These are phyloP conservation scores for Fusarium nodosum DNA, from an alignment of 2,329 filamentous ascomycete species.

Conservation along the genomic window DNA sequence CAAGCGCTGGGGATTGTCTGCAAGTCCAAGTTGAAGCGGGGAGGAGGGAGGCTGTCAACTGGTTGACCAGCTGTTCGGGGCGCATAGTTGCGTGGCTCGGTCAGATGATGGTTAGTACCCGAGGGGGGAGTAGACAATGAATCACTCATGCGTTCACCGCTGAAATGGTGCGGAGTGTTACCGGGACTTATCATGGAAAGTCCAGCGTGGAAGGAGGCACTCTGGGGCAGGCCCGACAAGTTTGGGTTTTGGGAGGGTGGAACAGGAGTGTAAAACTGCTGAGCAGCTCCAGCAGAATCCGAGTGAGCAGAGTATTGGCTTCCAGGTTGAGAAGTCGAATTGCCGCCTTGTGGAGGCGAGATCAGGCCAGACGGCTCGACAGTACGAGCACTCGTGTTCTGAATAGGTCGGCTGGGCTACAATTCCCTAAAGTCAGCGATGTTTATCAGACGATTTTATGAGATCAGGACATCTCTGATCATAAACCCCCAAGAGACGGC, in stretches of 20 bases:
- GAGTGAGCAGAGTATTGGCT: constrained; percentile 14
- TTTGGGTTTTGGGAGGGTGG: constrained; percentile 20
- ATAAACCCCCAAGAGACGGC: neutral
- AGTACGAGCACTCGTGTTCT: neutral
- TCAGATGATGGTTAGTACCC: constrained; percentile 45
- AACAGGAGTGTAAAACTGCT: constrained; percentile 28
- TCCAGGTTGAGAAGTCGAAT: constrained; percentile 9
- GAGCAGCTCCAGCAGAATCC: constrained; percentile 9
- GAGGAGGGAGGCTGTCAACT: constrained; percentile 52
- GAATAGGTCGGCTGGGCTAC: constrained; percentile 9
- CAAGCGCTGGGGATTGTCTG: constrained; percentile 11
- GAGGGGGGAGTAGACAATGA: constrained; percentile 29
- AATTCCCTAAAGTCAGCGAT: constrained; percentile 15
- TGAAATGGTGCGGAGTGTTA: constrained; percentile 36
- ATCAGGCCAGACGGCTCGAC: constrained; percentile 7
- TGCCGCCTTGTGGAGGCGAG: constrained; percentile 21
- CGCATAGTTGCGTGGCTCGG: constrained; percentile 60
- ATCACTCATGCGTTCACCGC: neutral
- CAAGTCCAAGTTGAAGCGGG: constrained; percentile 54
- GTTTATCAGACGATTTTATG: neutral
- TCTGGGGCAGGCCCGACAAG: constrained; percentile 29
- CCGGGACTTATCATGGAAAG: constrained; percentile 33
- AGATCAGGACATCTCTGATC: neutral
- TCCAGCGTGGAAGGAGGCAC: constrained; percentile 34
- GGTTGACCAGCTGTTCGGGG: constrained; percentile 53